Evolutionary conservation across 257 asterid species (phyloP), one percentile per base, ranked within the genome.

Genomic region (Plantago major): DNA sequence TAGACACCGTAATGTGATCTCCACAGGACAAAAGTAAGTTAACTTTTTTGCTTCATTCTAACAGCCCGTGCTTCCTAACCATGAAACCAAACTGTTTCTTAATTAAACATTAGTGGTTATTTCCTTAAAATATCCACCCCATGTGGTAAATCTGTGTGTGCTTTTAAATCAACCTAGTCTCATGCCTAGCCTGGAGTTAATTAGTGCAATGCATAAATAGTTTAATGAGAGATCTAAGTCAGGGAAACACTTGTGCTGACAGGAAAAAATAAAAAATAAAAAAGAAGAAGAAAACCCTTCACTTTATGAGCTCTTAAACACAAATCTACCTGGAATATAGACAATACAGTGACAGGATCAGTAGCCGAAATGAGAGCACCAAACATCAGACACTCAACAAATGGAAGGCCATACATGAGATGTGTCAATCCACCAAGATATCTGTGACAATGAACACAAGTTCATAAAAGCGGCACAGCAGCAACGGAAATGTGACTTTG

Each of bases 331-430:
- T 93, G 97, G 78, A 93, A 93, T 77, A 93, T 93, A 66, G 99
- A 93, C 71, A 93, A 77, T 67, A 93, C 99, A 19, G 97, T 93
- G 74, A 89, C 99, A 69, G 97, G 99, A 76, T 93, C 96, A 6
- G 96, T 93, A 55, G 97, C 97, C 11, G 97, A 93, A 79, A 93
- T 93, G 63, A 93, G 95, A 66, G 99, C 96, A 68, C 99, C 97
- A 76, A 93, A 93, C 97, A 93, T 93, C 80, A 93, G 80, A 70
- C 99, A 93, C 72, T 93, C 99, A 62, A 93, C 76, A 71, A 89
- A 93, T 17, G 99, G 99, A 66, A 93, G 92, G 74, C 63, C 85
- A 83, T 93, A 93, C 82, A 84, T 89, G 63, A 93, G 94, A 75
- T 45, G 87, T 62, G 83, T 73, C 61, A 73, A 78, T 64, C 97